Evolutionary conservation across 1,139 yeast species (phyloP), one percentile per base, ranked within the genome.

Genomic region (Candida freyschussii): DNA sequence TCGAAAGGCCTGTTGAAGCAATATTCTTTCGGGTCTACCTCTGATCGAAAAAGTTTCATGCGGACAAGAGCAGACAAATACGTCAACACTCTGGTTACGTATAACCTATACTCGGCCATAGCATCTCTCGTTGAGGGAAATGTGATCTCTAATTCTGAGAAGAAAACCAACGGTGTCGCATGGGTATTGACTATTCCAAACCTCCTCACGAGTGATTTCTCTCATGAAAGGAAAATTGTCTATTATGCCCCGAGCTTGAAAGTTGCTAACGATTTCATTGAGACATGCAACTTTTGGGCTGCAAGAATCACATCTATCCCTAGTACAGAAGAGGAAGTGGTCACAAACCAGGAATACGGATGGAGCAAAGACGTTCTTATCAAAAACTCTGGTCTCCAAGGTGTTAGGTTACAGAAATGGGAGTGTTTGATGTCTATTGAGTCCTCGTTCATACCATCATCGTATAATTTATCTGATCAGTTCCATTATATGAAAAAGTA

Each of bases 211-310:
- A 40, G 38, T 26, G 44, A 44, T 16, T 38, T 39, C 17, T 31
- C 40, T n/a, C 39, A 37, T 14, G 51, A 45, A 15, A 37, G 39
- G 27, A 44, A 34, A 20, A 31, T 48, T 17, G 46, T 47, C 2
- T 50, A 44, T 24, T 47, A 43, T 31, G 51, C 94, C 0, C 85
- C 86, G 13, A 77, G 86, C 12, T 57, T 62, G 27, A 83, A 78
- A 45, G 72, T 75, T 41, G 93, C 95, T 1, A 63, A 67, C 30
- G 85, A 78, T 51, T 85, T 76, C 54, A 75, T 83, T 21, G 74
- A 80, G 46, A 72, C 91, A 3, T 79, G 94, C 59, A 86, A 86
- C 57, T 86, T 84, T 56, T 86, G 96, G 96, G 86, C 95, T 3
- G 82, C 93, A 3, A 70, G 91, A 45, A 74, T 81, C 22, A 80